A percentile compares a stretch with the other conserved stretches of the same genome.
phyloP scores from a whole-genome alignment of 768 basidiomycete genomes.

The Boletales sp. region DNA sequence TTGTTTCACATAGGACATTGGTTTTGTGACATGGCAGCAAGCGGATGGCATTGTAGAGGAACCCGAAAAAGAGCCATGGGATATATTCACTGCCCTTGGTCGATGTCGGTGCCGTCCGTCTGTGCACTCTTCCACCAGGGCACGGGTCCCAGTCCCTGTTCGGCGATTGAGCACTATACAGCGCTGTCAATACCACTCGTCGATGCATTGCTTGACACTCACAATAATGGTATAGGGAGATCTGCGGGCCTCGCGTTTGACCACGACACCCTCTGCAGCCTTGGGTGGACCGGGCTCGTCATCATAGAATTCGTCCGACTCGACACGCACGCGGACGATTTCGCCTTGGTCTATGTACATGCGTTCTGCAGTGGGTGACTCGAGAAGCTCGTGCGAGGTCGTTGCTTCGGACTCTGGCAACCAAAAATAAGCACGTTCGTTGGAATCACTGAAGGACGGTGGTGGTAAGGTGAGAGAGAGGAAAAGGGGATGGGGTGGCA shows the following conservation, averaged over 20 bases:
- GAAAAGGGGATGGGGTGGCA: slow-evolving; percentile 20
- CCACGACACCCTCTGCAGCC: slow-evolving; percentile 62
- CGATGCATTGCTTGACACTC: slow-evolving; percentile 19
- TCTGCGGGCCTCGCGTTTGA: slow-evolving; percentile 44
- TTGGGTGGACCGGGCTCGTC: slow-evolving; percentile 84
- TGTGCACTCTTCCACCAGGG: slow-evolving; percentile 67
- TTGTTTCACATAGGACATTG: no score
- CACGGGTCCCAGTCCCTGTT: slow-evolving; percentile 76
- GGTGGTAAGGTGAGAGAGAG: not conserved
- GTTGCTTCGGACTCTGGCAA: slow-evolving; percentile 57
- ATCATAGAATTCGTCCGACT: slow-evolving; percentile 80
- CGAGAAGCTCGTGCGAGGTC: slow-evolving; percentile 58
- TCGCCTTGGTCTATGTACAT: slow-evolving; percentile 83
- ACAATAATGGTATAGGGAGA: slow-evolving; percentile 74
- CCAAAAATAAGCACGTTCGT: slow-evolving; percentile 85
- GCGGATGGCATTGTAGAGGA: no score
- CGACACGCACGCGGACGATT: slow-evolving; percentile 72
- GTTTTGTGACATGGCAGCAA: no score
- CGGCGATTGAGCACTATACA: slow-evolving; percentile 76
- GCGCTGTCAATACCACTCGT: not conserved
- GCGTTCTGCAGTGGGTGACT: slow-evolving; percentile 58
- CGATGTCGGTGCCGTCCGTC: slow-evolving; percentile 39
- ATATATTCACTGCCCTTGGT: slow-evolving; percentile 30
- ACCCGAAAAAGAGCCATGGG: no score
- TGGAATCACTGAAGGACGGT: slow-evolving; percentile 55